A percentile compares a stretch with the other conserved stretches of the same genome.
Evolutionary conservation across 805 yeast species (phyloP).

Genomic region (Starmerella etchellsii): DNA sequence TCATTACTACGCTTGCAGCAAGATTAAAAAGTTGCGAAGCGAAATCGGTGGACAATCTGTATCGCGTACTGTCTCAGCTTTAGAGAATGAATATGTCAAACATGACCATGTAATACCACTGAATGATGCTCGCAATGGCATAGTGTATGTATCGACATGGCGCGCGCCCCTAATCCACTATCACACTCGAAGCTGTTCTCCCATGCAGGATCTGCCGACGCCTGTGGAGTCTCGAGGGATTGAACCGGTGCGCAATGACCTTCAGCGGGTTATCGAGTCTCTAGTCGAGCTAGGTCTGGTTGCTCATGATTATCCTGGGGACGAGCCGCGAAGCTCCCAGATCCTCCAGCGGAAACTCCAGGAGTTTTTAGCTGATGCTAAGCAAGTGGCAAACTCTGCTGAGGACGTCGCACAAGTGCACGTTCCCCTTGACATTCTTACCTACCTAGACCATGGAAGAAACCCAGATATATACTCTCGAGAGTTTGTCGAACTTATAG

Average conservation of each 20-base stretch:
- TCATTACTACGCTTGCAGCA: too few relatives aligned
- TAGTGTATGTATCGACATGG: too few relatives aligned
- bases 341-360: slow-evolving; percentile 31
- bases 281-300: slow-evolving; percentile 81
- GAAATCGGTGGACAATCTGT: too few relatives aligned
- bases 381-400: slow-evolving; percentile 10
- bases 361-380: slow-evolving; percentile 17
- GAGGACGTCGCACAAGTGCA: slow-evolving; percentile 11
- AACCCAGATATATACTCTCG: slow-evolving; percentile 95
- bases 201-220: slow-evolving; percentile 18
- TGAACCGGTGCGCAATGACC: slow-evolving; percentile 26
- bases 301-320: slow-evolving; percentile 77
- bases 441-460: slow-evolving; percentile 89
- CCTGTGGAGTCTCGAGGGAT: slow-evolving; percentile 16
- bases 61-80: too few relatives aligned
- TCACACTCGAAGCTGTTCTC: too few relatives aligned
- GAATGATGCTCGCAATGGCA: too few relatives aligned
- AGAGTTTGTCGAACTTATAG: slow-evolving; percentile 90
- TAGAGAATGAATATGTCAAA: too few relatives aligned
- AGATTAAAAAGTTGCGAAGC: too few relatives aligned
- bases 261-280: slow-evolving; percentile 55
- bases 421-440: slow-evolving; percentile 67
- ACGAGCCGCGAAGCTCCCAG: slow-evolving; percentile 64
- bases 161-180: too few relatives aligned
- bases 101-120: too few relatives aligned